Evolutionary conservation across 2,329 filamentous ascomycete genomes (phyloP).

Genomic region (Pyricularia pennisetigena): DNA sequence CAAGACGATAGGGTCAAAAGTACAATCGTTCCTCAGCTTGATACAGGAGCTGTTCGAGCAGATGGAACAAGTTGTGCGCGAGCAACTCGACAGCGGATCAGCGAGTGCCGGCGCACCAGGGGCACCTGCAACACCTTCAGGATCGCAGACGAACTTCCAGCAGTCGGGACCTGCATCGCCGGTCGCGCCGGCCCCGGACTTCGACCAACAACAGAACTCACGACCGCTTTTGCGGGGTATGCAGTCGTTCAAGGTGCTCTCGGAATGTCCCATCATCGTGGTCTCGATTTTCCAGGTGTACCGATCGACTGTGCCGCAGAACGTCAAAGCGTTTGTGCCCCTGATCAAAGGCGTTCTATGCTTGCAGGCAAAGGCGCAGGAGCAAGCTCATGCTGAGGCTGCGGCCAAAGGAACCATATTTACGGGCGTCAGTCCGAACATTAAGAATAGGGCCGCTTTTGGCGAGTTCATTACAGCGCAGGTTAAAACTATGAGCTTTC

Average conservation of each 20-base stretch:
- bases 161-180: conserved; percentile 78
- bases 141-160: conserved; percentile 63
- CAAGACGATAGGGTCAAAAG: conserved; percentile 66
- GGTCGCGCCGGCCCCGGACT: conserved; percentile 69
- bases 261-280: conserved; percentile 97
- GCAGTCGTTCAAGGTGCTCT: conserved; percentile 97
- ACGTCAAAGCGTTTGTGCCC: conserved; percentile 87
- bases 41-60: conserved; percentile 95
- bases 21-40: conserved; percentile 80
- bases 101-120: conserved; percentile 37
- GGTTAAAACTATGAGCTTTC: conserved; percentile 98
- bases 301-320: conserved; percentile 64
- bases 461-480: conserved; percentile 97
- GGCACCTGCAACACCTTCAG: conserved; percentile 57
- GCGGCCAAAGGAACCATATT: conserved; percentile 72
- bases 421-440: conserved; percentile 84
- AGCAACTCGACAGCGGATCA: conserved; percentile 78
- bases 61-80: conserved; percentile 88
- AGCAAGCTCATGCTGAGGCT: conserved; percentile 82
- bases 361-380: conserved; percentile 85
- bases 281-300: conserved; percentile 97
- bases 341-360: conserved; percentile 85
- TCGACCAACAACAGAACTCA: conserved; percentile 71
- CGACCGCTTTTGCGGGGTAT: conserved; percentile 83
- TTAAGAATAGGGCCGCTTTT: conserved; percentile 88